Conservation (phyloP, 257 asterid species). For the Solanum medicagineum region DNA sequence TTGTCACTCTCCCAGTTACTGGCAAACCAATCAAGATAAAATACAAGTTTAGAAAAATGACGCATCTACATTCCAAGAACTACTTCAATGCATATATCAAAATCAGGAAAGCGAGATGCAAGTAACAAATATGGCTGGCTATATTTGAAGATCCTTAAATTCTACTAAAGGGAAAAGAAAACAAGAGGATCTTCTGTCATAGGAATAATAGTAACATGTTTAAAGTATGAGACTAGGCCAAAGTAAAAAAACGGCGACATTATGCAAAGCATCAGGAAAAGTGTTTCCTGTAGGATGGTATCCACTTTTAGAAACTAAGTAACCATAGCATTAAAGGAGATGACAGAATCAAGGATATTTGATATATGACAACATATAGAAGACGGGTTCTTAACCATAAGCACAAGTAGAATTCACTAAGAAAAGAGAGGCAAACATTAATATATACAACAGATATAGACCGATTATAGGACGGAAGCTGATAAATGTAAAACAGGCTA, state of each 20-base stretch:
- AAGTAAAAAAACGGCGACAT: neutral
- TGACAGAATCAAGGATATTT: neutral
- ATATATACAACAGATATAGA: neutral
- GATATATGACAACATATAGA: neutral
- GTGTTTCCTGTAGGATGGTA: neutral
- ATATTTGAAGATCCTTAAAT: neutral
- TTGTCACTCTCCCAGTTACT: conserved; percentile 95
- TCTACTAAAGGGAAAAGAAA: neutral
- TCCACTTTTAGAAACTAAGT: neutral
- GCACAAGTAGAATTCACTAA: neutral
- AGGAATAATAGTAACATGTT: neutral
- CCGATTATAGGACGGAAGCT: neutral
- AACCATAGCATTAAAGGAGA: neutral
- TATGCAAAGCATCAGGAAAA: neutral
- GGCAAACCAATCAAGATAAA: conserved; percentile 8
- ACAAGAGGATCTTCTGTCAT: neutral
- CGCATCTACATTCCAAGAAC: neutral
- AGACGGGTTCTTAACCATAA: neutral
- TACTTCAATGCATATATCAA: neutral
- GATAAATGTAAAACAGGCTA: neutral
- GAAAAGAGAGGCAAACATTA: neutral
- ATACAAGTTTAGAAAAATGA: neutral
- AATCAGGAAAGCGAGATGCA: neutral
- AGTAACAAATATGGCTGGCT: neutral
- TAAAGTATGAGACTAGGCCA: neutral